A percentile compares a stretch with the other conserved stretches of the same genome.
These are phyloP conservation scores for Aspergillus felis DNA, from an alignment of 2,329 filamentous ascomycete species.

Conservation along the genomic window DNA sequence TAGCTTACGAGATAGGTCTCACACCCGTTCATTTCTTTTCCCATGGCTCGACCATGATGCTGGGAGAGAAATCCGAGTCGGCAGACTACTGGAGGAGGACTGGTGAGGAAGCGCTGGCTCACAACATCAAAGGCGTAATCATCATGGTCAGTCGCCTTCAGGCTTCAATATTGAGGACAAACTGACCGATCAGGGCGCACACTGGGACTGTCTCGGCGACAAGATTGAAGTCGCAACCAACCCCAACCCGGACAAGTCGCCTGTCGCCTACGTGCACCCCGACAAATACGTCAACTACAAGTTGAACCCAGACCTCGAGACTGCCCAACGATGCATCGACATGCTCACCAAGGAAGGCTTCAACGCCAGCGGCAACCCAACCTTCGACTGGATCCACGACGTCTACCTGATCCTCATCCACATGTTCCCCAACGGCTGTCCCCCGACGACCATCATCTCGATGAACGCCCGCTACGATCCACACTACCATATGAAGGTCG, in stretches of 20 bases:
- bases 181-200: slow-evolving; percentile 49
- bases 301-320: slow-evolving; percentile 57
- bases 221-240: slow-evolving; percentile 60
- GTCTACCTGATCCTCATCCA: slow-evolving; percentile 65
- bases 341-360: slow-evolving; percentile 53
- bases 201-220: slow-evolving; percentile 59
- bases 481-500: slow-evolving; percentile 56
- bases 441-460: slow-evolving; percentile 59
- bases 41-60: slow-evolving; percentile 69
- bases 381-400: slow-evolving; percentile 70
- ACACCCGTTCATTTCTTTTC: slow-evolving; percentile 65
- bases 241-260: slow-evolving; percentile 56
- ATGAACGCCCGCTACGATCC: slow-evolving; percentile 50
- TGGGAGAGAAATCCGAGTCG: slow-evolving; percentile 60
- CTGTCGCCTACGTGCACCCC: slow-evolving; percentile 64
- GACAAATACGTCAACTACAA: slow-evolving; percentile 61
- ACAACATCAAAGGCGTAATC: slow-evolving; percentile 59
- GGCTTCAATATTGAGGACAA: background rate
- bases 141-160: slow-evolving; percentile 53
- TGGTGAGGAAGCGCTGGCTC: slow-evolving; percentile 58
- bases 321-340: slow-evolving; percentile 47
- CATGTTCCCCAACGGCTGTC: slow-evolving; percentile 64
- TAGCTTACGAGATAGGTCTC: slow-evolving; percentile 10
- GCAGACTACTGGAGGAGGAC: slow-evolving; percentile 64
- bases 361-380: slow-evolving; percentile 49